Evolutionary conservation across 2,329 filamentous ascomycete genomes (phyloP).

Genomic region (Talaromyces sp.): DNA sequence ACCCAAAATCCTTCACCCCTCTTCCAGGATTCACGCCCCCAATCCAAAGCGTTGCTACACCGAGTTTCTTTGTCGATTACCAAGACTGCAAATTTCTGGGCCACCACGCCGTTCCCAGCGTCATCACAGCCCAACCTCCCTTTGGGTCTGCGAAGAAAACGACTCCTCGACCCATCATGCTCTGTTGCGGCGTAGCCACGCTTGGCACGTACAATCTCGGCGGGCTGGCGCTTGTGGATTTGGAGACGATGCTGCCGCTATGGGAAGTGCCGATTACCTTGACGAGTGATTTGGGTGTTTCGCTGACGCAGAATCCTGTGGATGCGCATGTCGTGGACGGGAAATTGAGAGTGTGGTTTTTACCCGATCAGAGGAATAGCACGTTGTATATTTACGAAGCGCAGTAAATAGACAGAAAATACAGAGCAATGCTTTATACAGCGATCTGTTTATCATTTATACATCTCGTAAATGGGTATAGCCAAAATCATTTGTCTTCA

Average conservation of each 20-base stretch:
- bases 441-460: background rate
- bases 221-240: conserved; percentile 45
- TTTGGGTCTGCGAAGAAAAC: background rate
- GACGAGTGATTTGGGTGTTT: conserved; percentile 32
- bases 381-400: conserved; percentile 46
- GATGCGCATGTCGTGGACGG: conserved; percentile 42
- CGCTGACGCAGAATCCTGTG: conserved; percentile 46
- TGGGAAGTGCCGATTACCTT: conserved; percentile 43
- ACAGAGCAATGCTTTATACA: background rate
- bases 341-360: conserved; percentile 41
- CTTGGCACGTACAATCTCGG: conserved; percentile 31
- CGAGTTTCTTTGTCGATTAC: conserved; percentile 44
- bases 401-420: background rate
- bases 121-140: background rate
- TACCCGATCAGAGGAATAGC: conserved; percentile 44
- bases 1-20: conserved; percentile 16
- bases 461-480: background rate
- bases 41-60: conserved; percentile 26
- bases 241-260: conserved; percentile 40
- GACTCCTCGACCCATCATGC: conserved; percentile 34
- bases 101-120: conserved; percentile 28
- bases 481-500: background rate
- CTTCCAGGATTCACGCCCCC: conserved; percentile 20
- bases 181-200: conserved; percentile 43
- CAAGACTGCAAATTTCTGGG: conserved; percentile 50